Percentiles rank a stretch among this genome's conserved stretches.
phyloP scores from a whole-genome alignment of 805 yeast genomes.

The Danielia reshetovae region DNA sequence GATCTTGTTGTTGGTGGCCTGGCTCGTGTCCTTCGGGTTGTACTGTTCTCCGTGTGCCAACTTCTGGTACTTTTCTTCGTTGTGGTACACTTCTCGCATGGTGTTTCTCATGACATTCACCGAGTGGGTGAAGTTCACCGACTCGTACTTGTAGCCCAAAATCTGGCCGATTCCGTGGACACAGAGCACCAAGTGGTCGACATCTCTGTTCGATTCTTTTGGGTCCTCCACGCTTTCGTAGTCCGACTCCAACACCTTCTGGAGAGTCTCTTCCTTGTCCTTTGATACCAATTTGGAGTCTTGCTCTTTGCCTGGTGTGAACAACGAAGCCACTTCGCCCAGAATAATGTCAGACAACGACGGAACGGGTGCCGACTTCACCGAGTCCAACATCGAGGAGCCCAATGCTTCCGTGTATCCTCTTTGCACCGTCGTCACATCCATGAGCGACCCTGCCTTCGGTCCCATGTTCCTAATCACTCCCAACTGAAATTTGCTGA shows the following conservation, averaged over 20 bases:
- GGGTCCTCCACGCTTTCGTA: constrained; percentile 5
- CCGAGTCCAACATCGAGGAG: constrained; percentile 27
- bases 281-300: constrained; percentile 8
- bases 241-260: constrained; percentile 11
- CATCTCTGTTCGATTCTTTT: constrained; percentile 19
- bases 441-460: constrained; percentile 35
- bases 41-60: constrained; percentile 23
- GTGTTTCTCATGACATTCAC: constrained; percentile 61
- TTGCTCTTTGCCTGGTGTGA: constrained; percentile 8
- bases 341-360: constrained; percentile 30
- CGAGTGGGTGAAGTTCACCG: constrained; percentile 83
- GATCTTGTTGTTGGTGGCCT: constrained; percentile 47
- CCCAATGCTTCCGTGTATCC: constrained; percentile 42
- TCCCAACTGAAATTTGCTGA: constrained; percentile 34
- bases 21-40: constrained; percentile 13
- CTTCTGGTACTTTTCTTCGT: constrained; percentile 37
- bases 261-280: constrained; percentile 15
- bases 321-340: constrained; percentile 23
- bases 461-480: constrained; percentile 34
- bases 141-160: constrained; percentile 71
- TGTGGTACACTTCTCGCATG: constrained; percentile 45
- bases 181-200: constrained; percentile 74
- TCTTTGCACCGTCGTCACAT: constrained; percentile 48
- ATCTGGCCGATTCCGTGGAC: constrained; percentile 95
- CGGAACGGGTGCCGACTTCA: constrained; percentile 31